Evolutionary conservation across 2,329 filamentous ascomycete genomes (phyloP).

Genomic region (Fonsecaea multimorphosa): DNA sequence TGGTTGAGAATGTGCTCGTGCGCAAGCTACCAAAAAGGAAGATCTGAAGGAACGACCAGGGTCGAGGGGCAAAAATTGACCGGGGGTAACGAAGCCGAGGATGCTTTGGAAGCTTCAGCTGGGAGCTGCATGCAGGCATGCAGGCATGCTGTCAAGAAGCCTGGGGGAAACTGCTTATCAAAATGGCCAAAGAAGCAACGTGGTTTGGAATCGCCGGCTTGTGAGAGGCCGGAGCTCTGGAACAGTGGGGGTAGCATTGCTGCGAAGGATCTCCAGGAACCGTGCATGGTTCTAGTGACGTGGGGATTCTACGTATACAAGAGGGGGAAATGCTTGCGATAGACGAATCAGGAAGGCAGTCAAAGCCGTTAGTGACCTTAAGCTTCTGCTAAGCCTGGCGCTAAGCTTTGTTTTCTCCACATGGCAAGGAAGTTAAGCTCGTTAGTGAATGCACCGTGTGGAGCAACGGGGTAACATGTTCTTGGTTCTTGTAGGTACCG

Average conservation of each 20-base stretch:
- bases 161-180: background rate
- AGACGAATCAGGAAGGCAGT: background rate
- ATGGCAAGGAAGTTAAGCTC: background rate
- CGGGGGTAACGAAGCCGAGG: background rate
- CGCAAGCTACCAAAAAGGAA: background rate
- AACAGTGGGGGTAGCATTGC: background rate
- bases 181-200: background rate
- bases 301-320: background rate
- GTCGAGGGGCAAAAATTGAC: background rate
- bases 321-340: background rate
- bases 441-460: background rate
- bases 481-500: too few species aligned
- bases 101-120: background rate
- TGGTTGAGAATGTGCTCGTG: background rate
- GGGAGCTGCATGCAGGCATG: background rate
- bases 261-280: background rate
- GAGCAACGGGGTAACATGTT: background rate
- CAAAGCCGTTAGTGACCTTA: background rate
- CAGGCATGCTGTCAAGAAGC: too few species aligned
- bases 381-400: background rate
- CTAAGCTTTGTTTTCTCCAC: background rate
- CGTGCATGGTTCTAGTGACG: background rate
- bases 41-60: background rate
- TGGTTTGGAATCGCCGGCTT: background rate
- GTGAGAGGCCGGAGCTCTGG: background rate